Percentiles rank a stretch among this genome's conserved stretches.
Evolutionary conservation across 139 green algal genomes (phyloP).

Genomic region (Micromonas pusilla): DNA sequence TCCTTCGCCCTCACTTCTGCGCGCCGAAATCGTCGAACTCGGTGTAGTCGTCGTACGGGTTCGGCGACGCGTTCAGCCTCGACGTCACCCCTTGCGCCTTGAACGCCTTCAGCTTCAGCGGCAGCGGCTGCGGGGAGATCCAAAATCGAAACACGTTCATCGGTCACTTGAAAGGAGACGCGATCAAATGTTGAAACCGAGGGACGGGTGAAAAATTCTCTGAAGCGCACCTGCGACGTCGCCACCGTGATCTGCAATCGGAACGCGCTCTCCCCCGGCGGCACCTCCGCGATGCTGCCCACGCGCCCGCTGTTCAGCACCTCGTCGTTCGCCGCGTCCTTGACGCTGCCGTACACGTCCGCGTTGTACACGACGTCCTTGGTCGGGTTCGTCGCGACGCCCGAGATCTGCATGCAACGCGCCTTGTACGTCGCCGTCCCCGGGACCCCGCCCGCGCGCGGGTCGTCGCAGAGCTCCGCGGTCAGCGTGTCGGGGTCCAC

Average conservation of each 20-base stretch:
- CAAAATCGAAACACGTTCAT: no score
- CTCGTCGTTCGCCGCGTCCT: conserved; percentile 15
- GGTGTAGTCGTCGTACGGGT: conserved; percentile 11
- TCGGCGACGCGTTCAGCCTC: neutral
- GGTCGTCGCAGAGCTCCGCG: neutral
- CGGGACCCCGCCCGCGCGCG: neutral
- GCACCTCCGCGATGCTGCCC: neutral
- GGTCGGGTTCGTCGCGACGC: neutral
- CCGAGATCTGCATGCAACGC: neutral
- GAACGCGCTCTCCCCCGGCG: neutral
- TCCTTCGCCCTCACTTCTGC: neutral
- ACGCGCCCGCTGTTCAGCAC: neutral
- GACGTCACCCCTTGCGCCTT: conserved; percentile 1
- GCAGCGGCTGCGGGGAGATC: conserved; percentile 14
- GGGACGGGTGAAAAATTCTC: no score
- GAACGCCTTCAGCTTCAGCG: conserved; percentile 10
- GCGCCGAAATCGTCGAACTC: neutral
- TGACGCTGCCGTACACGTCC: conserved; percentile 6
- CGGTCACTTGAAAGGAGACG: no score
- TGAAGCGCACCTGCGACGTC: no score
- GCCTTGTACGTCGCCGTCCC: conserved; percentile 15
- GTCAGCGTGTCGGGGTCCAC: neutral
- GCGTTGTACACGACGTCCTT: conserved; percentile 4
- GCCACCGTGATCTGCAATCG: conserved; percentile 3
- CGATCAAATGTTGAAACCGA: no score